Evolutionary conservation across 148 eudicot genomes (phyloP).

Genomic region (Persicaria tinctoria): DNA sequence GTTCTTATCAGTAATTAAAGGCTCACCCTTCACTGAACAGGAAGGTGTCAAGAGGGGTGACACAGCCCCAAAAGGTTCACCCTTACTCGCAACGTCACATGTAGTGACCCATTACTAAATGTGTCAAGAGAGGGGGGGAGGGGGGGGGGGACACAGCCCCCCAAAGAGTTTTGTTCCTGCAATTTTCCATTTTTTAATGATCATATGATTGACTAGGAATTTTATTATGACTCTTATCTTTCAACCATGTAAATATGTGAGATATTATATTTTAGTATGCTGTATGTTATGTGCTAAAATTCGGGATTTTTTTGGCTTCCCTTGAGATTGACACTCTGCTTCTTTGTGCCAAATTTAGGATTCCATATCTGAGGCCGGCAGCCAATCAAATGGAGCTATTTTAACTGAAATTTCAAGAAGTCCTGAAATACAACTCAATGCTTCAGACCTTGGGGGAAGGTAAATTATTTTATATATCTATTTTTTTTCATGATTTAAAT

Average conservation of each 20-base stretch:
- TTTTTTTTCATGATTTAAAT: background rate
- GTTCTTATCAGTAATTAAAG: too few relatives aligned
- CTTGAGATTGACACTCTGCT: background rate
- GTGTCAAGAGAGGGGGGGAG: too few relatives aligned
- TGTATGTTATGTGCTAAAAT: background rate
- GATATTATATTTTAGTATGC: background rate
- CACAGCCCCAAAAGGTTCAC: too few relatives aligned
- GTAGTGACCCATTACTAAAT: too few relatives aligned
- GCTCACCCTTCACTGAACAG: too few relatives aligned
- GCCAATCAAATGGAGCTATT: background rate
- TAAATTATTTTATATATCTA: background rate
- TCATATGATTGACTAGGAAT: background rate
- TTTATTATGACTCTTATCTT: background rate
- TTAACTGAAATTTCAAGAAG: background rate
- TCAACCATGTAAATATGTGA: background rate
- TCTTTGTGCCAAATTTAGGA: background rate
- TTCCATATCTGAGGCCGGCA: constrained; percentile 10
- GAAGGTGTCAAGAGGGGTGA: too few relatives aligned
- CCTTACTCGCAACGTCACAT: too few relatives aligned
- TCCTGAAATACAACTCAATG: background rate
- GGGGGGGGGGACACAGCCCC: too few relatives aligned
- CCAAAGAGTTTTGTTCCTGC: background rate
- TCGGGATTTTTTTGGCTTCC: background rate
- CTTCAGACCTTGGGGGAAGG: constrained; percentile 4
- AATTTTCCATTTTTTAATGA: background rate